Conservation (phyloP, 306 rosid genomes). For the Pyrus bretschneideri region DNA sequence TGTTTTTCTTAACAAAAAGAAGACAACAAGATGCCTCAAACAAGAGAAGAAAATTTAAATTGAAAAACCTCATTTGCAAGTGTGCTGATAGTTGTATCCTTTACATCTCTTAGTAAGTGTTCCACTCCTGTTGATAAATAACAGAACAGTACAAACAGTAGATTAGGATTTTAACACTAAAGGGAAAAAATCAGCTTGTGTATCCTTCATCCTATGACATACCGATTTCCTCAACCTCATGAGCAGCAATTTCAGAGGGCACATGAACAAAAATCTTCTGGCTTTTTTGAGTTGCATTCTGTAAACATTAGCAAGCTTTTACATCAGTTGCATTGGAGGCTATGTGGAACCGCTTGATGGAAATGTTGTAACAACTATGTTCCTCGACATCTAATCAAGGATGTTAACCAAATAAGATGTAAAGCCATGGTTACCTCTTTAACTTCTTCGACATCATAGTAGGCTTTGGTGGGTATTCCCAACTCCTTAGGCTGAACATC, state of each 20-base stretch:
- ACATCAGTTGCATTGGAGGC: neutral
- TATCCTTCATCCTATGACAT: slow-evolving; percentile 14
- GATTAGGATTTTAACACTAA: neutral
- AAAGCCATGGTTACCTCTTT: slow-evolving; percentile 47
- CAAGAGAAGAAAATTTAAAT: neutral
- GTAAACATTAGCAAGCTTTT: slow-evolving; percentile 20
- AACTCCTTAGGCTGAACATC: slow-evolving; percentile 88
- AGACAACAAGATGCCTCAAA: neutral
- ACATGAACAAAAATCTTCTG: slow-evolving; percentile 87
- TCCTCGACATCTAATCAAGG: neutral
- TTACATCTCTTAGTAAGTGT: slow-evolving; percentile 76
- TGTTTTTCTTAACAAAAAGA: too few relatives aligned
- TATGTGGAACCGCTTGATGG: neutral
- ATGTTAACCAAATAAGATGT: neutral
- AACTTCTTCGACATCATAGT: slow-evolving; percentile 84
- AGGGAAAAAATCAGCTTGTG: neutral
- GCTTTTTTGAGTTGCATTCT: slow-evolving; percentile 93
- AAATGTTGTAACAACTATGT: neutral
- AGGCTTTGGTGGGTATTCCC: slow-evolving; percentile 97
- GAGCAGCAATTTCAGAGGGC: slow-evolving; percentile 83
- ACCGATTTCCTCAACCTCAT: slow-evolving; percentile 92
- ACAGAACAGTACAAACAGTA: slow-evolving; percentile 9
- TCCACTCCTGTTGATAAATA: slow-evolving; percentile 61
- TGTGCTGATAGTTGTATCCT: slow-evolving; percentile 76
- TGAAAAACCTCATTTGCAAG: slow-evolving; percentile 73